These are phyloP conservation scores for Leishmania tropica DNA, from an alignment of 208 protist species.

Conservation along the genomic window DNA sequence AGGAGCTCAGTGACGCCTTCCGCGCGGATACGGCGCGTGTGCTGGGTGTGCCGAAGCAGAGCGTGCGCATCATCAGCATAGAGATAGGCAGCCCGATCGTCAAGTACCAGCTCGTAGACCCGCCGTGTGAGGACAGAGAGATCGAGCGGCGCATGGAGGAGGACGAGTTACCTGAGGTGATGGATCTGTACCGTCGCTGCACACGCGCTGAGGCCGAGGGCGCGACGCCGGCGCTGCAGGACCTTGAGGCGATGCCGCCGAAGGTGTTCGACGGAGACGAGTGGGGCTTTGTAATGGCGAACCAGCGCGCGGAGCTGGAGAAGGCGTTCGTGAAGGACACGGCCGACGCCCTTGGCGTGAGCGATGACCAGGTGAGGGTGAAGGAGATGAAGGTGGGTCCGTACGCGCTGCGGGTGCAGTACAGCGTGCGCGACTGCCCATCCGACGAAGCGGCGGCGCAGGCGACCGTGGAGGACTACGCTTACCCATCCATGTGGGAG, in stretches of 20 bases:
- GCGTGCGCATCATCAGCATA: conserved; percentile 44
- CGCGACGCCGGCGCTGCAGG: conserved; percentile 2
- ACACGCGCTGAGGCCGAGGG: conserved; percentile 13
- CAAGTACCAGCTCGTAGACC: conserved; percentile 45
- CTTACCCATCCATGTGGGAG: conserved; percentile 47
- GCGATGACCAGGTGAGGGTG: conserved; percentile 32
- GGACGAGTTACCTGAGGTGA: conserved; percentile 49
- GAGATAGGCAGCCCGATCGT: conserved; percentile 46
- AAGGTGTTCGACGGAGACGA: conserved; percentile 50
- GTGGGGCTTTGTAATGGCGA: conserved; percentile 46
- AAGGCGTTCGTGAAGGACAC: conserved; percentile 47
- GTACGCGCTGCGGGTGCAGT: conserved; percentile 33
- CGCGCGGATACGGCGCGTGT: conserved; percentile 36
- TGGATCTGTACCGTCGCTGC: conserved; percentile 38
- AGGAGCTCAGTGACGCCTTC: conserved; percentile 44
- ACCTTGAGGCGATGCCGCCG: conserved; percentile 28
- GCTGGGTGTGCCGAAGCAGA: conserved; percentile 34
- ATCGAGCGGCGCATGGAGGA: conserved; percentile 35
- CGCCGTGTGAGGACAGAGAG: conserved; percentile 40
- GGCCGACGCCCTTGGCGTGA: conserved; percentile 39
- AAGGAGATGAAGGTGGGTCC: conserved; percentile 16
- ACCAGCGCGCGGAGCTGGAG: conserved; percentile 22
- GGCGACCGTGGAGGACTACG: conserved; percentile 39
- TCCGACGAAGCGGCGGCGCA: conserved; percentile 33
- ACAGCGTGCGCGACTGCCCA: conserved; percentile 36